A percentile compares a stretch with the other conserved stretches of the same genome.
These are phyloP conservation scores for Fusarium continuum DNA, from an alignment of 2,329 filamentous ascomycete species.

Conservation along the genomic window DNA sequence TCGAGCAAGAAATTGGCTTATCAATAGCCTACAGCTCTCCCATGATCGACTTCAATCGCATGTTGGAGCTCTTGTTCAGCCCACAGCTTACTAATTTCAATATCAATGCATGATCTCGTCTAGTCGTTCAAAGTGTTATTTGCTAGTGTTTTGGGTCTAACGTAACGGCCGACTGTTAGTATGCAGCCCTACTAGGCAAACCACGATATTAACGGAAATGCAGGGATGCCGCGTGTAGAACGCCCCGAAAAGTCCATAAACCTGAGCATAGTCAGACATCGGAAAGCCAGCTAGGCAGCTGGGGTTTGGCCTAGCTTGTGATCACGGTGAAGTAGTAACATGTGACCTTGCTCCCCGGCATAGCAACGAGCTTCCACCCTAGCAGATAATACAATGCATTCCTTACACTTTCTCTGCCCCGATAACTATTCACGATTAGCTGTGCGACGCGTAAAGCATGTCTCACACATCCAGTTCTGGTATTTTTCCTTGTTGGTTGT, in stretches of 20 bases:
- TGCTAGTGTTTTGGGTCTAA: not conserved
- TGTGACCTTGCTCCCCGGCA: too few relatives aligned
- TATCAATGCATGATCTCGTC: not conserved
- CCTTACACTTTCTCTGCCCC: not conserved
- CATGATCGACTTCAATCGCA: not conserved
- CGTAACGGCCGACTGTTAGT: not conserved
- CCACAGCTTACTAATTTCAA: not conserved
- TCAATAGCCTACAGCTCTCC: not conserved
- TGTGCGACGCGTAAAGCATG: not conserved
- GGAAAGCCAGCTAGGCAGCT: too few relatives aligned
- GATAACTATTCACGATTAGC: rapidly evolving
- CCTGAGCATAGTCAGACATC: too few relatives aligned
- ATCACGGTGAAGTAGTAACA: too few relatives aligned
- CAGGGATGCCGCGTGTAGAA: not conserved
- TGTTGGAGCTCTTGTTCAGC: not conserved
- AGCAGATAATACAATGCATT: too few relatives aligned
- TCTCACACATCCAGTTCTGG: not conserved
- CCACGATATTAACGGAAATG: not conserved
- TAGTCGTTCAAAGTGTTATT: too few relatives aligned
- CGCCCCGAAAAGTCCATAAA: not conserved
- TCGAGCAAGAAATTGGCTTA: not conserved
- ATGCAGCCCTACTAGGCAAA: not conserved
- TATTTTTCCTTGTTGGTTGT: not conserved
- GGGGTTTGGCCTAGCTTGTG: too few relatives aligned
- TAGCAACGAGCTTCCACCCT: too few relatives aligned